Evolutionary conservation across 2,329 filamentous ascomycete genomes (phyloP), one percentile per base, ranked within the genome.

Genomic region (Aspergillus pseudonomiae): DNA sequence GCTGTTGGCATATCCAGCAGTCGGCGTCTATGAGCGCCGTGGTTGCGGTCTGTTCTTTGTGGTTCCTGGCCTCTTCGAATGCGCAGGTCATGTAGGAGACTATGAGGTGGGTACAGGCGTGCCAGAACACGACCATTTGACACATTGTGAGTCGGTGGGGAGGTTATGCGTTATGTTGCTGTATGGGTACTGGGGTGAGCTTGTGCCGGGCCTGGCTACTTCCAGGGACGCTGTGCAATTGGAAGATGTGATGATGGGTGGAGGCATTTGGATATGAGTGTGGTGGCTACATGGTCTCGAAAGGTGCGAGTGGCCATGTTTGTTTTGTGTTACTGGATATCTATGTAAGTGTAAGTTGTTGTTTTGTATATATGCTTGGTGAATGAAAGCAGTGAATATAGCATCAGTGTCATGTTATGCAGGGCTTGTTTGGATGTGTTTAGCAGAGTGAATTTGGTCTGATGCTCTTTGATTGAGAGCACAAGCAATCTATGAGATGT

Each of bases 71-170:
- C n/a, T 12, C 59, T 21, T 61, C 50, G 21, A 63, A 61, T 24
- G 65, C 24, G 21, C 57, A 65, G 43, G 53, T 54, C 41, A 55
- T 4, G 10, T 21, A 56, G 5, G 55, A 56, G 14, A 21, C 19
- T 11, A 50, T 39, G 14, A 60, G 48, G n/a, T 66, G 63, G 54
- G 32, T n/a, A 32, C 63, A 65, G 7, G 30, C 24, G 50, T 63
- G 36, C 63, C 63, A 65, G 30, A 55, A 57, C 16, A 64, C 39
- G 21, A 61, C 32, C 39, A 64, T 19, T 21, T 61, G 62, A 28
- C 58, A 57, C 62, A 64, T 64, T 19, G 12, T 41, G 57, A 3
- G 5, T 21, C 21, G 4, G 4, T 21, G 48, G n/a, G 28, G 5
- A 11, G 9, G 6, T 5, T 1, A 3, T 6, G 1, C 10, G 3